Percentiles rank a stretch among this genome's conserved stretches.
Evolutionary conservation across 2,329 filamentous ascomycete genomes (phyloP).

Genomic region (Epicoccum nigrum): DNA sequence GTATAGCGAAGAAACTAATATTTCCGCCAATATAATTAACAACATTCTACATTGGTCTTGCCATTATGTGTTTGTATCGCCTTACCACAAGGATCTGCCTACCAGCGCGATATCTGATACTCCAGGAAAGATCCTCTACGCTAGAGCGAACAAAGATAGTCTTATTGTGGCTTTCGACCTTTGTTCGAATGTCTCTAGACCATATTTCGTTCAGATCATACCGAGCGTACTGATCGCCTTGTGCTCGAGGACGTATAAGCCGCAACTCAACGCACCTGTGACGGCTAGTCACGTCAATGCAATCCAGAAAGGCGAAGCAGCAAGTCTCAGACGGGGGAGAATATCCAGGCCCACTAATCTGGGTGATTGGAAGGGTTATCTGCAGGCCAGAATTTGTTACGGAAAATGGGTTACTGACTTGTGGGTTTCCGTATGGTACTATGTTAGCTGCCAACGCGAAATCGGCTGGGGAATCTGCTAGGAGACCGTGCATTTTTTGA

Average conservation of each 20-base stretch:
- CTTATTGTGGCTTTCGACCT: too few relatives aligned
- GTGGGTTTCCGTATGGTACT: neutral
- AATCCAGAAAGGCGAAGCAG: neutral
- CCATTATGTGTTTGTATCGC: too few relatives aligned
- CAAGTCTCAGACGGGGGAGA: too few relatives aligned
- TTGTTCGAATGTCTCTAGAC: too few relatives aligned
- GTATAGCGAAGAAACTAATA: too few relatives aligned
- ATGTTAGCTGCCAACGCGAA: neutral
- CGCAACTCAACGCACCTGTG: neutral
- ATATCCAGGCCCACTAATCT: neutral
- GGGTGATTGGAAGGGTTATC: neutral
- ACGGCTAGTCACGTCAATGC: neutral
- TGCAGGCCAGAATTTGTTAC: neutral
- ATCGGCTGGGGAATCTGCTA: neutral
- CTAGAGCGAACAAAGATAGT: too few relatives aligned
- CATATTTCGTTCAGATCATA: too few relatives aligned
- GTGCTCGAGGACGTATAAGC: neutral
- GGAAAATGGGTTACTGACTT: neutral
- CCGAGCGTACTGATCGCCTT: neutral
- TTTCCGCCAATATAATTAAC: too few relatives aligned
- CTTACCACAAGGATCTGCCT: too few relatives aligned
- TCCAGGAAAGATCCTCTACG: too few relatives aligned
- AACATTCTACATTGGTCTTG: too few relatives aligned
- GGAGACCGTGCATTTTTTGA: neutral
- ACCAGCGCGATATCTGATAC: too few relatives aligned